Evolutionary conservation across 345 rosid genomes (phyloP).

Genomic region (Hypericum androsaemum): DNA sequence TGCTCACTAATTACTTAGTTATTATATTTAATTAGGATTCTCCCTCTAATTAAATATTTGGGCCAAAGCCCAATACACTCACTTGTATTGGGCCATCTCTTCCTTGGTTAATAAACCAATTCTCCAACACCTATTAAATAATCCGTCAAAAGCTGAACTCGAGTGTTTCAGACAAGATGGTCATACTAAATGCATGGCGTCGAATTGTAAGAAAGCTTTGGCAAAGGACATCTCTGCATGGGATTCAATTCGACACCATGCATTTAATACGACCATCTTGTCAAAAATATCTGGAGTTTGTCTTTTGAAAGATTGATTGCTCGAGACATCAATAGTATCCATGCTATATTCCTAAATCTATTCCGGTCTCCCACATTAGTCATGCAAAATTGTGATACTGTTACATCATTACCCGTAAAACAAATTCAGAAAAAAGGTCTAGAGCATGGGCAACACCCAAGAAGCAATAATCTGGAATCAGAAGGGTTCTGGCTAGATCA

Average conservation of each 20-base stretch:
- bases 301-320: constrained; percentile 32
- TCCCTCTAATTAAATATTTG: too few species aligned
- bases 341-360: constrained; percentile 83
- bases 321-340: constrained; percentile 40
- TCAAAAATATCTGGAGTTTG: constrained; percentile 50
- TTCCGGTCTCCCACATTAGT: constrained; percentile 76
- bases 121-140: too few species aligned
- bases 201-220: constrained; percentile 80
- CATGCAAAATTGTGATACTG: constrained; percentile 72
- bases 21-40: too few species aligned
- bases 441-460: not conserved
- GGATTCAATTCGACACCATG: constrained; percentile 73
- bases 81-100: too few species aligned
- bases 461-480: not conserved
- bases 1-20: too few species aligned
- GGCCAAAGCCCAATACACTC: too few species aligned
- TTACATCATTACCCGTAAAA: constrained; percentile 69
- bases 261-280: constrained; percentile 60
- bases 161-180: constrained; percentile 52
- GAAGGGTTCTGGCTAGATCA: too few species aligned
- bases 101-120: too few species aligned
- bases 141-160: constrained; percentile 40
- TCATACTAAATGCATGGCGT: constrained; percentile 73
- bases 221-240: constrained; percentile 80
- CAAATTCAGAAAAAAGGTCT: constrained; percentile 12